Evolutionary conservation across 129 eudicot genomes (phyloP), one percentile per base, ranked within the genome.

Genomic region (Helianthus annuus): DNA sequence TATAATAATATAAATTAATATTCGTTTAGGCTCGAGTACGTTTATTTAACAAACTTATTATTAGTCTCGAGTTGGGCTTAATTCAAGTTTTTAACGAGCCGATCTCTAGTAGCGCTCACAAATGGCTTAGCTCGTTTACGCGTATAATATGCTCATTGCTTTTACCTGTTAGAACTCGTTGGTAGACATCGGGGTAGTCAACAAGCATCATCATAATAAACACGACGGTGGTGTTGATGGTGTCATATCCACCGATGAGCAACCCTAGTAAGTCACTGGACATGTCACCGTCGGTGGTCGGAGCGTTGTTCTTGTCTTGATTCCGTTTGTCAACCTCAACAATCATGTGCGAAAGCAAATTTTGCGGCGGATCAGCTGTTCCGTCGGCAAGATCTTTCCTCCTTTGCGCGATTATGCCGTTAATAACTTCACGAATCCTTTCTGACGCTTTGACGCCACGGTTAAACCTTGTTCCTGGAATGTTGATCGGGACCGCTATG

Each of bases 381-480:
- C 80, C 80, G 5, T 74, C 80, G 7, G 66, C 75, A 54, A 80
- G 76, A 57, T 80, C 83, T 42, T 80, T 74, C 74, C 83, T 68
- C 48, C 83, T 53, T 52, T 74, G 80, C 1, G 75, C 76, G 24
- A 80, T 80, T 15, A 80, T 80, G 7, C 49, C 76, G 10, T 14
- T 69, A 40, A 74, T 80, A 54, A 74, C 83, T 67, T 74, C 79
- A 13, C 83, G 54, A 44, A 80, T 80, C 54, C 59, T 63, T 19
- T 80, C 15, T 7, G 83, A 80, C 10, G 83, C 83, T 62, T 74
- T 68, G 56, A 80, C 76, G 36, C 83, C 83, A 2, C 71, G 79
- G 53, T 80, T 80, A 7, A 80, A 80, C 76, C 83, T 52, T n/a
- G 83, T 80, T 56, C 83, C 83, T 0, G 83, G 83, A 6, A 80